phyloP scores from a whole-genome alignment of 1,284 basidiomycete species.

The Bothia castanella region DNA sequence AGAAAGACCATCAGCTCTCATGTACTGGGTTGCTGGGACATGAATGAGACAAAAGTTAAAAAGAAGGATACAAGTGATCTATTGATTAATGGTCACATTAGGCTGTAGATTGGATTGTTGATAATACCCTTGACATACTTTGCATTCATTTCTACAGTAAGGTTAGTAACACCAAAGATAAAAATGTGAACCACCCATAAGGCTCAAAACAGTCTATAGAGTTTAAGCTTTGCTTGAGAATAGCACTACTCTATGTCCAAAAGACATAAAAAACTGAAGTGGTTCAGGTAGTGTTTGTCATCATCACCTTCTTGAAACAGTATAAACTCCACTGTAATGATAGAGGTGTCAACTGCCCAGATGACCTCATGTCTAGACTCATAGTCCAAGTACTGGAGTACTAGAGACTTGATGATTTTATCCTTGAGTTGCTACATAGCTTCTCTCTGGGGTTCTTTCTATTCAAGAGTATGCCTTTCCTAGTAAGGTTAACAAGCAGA shows the following conservation, averaged over 20 bases:
- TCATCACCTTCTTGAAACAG: too few species aligned
- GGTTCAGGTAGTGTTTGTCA: background rate
- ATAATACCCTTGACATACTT: slow-evolving; percentile 16
- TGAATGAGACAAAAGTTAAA: slow-evolving; percentile 31
- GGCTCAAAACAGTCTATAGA: background rate
- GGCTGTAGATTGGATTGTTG: slow-evolving; percentile 21
- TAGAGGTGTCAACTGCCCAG: background rate
- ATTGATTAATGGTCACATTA: slow-evolving; percentile 36
- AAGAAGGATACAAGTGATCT: slow-evolving; percentile 38
- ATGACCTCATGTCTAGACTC: background rate
- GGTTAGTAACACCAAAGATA: too few species aligned
- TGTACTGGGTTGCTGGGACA: slow-evolving; percentile 14
- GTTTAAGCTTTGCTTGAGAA: background rate
- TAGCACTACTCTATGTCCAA: background rate
- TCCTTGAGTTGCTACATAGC: background rate
- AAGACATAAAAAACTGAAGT: background rate
- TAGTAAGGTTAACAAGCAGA: background rate
- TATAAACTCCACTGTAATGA: background rate
- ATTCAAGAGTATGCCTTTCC: background rate
- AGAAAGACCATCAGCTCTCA: slow-evolving; percentile 30
- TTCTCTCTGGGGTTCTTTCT: background rate
- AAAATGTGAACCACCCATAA: background rate
- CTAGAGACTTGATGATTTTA: background rate
- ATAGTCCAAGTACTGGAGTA: background rate
- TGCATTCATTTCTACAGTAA: too few species aligned